A percentile compares a stretch with the other conserved stretches of the same genome.
phyloP scores from a whole-genome alignment of 202 grass and related monocot genomes.

The Eragrostis tef region DNA sequence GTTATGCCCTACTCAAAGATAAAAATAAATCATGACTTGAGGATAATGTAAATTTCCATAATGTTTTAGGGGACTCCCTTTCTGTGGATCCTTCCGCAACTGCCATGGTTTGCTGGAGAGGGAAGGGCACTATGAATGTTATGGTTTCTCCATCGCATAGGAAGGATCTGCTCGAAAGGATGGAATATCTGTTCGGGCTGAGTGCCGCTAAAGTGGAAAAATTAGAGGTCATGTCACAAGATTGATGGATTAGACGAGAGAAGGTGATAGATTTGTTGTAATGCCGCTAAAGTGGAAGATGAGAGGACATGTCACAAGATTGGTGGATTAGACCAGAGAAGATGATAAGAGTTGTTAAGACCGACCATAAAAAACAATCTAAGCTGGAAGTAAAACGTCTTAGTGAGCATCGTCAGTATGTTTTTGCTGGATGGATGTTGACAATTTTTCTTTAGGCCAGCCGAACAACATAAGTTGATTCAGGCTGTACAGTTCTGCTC shows the following conservation, averaged over 20 bases:
- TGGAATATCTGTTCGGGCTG: constrained; percentile 51
- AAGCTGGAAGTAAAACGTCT: not conserved
- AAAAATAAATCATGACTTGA: not conserved
- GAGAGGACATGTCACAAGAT: constrained; percentile 11
- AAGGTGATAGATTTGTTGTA: not conserved
- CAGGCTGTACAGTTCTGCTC: not conserved
- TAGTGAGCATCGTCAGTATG: not conserved
- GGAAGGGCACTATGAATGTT: constrained; percentile 75
- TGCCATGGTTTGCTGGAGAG: constrained; percentile 97
- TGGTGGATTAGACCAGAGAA: constrained; percentile 9
- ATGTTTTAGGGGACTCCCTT: constrained; percentile 47
- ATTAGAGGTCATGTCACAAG: constrained; percentile 10
- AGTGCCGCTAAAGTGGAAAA: constrained; percentile 22
- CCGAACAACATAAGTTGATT: not conserved
- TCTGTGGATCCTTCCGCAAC: constrained; percentile 57
- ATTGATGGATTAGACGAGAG: constrained; percentile 19
- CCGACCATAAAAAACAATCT: constrained; percentile 33
- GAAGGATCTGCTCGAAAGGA: constrained; percentile 80
- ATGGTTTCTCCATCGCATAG: constrained; percentile 79
- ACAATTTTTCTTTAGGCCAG: not conserved
- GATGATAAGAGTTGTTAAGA: not conserved
- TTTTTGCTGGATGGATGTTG: constrained; percentile 12
- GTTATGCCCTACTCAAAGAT: not conserved
- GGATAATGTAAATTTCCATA: constrained; percentile 23
- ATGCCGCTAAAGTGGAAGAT: constrained; percentile 18